Base-by-base conservation (phyloP, 1,284 basidiomycete species). In the Paramarasmius palmivorus region DNA sequence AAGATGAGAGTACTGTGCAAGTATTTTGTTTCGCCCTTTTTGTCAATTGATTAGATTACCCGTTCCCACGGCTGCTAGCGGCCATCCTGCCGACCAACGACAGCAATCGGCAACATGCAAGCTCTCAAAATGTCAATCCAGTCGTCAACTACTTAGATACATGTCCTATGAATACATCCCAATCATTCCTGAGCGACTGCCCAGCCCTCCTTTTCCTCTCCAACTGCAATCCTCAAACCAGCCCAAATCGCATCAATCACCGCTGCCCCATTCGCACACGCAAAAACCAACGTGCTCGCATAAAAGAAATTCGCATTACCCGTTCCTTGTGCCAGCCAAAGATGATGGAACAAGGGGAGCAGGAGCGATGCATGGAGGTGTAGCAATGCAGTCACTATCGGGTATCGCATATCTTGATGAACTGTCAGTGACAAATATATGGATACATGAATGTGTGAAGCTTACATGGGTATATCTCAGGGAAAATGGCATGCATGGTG, bases 251-350 rank as follows among this genome's bases (percentile, higher is more conserved):
- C 84, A 63, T 97, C 95, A 4, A 94, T 77, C 34, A 96, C 64
- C 4, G 87, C 87, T n/a, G 88, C 82, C 0, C 92, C 93, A 50
- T 93, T 89, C 7, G 90, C 91, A 61, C 94, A 79, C 0, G 92
- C 94, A 70, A 95, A 95, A 4, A 99, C 95, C 60, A 98, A 77
- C 1, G 93, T 98, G 4, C 90, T 88, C 0, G 96, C 96, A 65
- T 98, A 99, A 75, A 93, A 98, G 73, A 99, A 99, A 68, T 99
- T 99, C 41, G 96, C 95, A 65, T 99, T 99, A 1, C 95, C 96
- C 4, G 94, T 93, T 0, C 95, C 95, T 48, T 94, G 90, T 7
- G 79, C 77, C 4, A 98, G 81, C 96, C 97, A 99, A 3, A 98
- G 76, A 57, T 93, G 83, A 64, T 97, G 86, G 69, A 99, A 95